phyloP scores from a whole-genome alignment of 345 rosid genomes.

The Carallia pectinifolia region DNA sequence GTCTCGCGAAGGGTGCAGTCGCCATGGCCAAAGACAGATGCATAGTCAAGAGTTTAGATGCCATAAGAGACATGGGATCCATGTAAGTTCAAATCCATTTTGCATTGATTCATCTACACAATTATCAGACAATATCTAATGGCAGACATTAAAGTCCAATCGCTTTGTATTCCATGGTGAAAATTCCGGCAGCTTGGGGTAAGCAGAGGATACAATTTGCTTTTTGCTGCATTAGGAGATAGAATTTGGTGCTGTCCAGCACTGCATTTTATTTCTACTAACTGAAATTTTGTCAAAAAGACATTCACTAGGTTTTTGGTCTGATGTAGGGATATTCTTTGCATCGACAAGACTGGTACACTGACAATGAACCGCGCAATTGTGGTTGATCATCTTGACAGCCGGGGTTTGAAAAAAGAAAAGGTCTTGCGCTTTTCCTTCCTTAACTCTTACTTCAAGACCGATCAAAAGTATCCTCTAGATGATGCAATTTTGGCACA shows the following conservation, averaged over 20 bases:
- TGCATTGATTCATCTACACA: no score
- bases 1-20: constrained; percentile 76
- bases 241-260: no score
- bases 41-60: constrained; percentile 59
- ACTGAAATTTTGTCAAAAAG: not conserved
- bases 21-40: constrained; percentile 81
- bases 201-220: no score
- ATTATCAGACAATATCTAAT: no score
- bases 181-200: no score
- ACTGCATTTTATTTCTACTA: no score
- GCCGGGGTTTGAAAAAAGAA: constrained; percentile 48
- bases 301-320: not conserved
- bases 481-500: constrained; percentile 70
- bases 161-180: no score
- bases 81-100: constrained; percentile 43
- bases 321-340: constrained; percentile 53
- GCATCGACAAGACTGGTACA: constrained; percentile 80
- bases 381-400: constrained; percentile 52
- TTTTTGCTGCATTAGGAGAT: no score
- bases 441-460: constrained; percentile 70
- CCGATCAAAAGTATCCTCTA: constrained; percentile 70
- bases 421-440: constrained; percentile 59
- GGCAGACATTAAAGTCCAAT: no score
- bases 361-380: constrained; percentile 68
- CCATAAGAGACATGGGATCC: constrained; percentile 71